phyloP scores from a whole-genome alignment of 192 early-diverging fungal species.

The Geosiphon pyriformis region DNA sequence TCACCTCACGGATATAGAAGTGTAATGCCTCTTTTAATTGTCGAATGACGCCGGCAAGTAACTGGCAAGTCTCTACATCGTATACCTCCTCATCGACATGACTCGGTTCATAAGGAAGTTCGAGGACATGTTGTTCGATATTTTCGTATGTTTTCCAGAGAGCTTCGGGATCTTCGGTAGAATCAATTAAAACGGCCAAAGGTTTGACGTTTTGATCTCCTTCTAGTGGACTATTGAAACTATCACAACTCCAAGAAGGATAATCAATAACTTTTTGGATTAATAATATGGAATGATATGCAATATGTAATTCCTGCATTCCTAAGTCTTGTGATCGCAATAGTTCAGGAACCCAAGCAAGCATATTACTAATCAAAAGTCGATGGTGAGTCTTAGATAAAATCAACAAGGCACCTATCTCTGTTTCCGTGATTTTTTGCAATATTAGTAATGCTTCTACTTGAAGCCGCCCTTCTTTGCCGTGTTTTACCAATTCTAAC shows the following conservation, averaged over 20 bases:
- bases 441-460: slow-evolving; percentile 5
- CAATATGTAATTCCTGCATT: slow-evolving; percentile 17
- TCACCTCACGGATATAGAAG: slow-evolving; percentile 1
- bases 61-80: slow-evolving; percentile 8
- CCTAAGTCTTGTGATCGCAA: slow-evolving; percentile 18
- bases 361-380: slow-evolving; percentile 10
- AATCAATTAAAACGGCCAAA: slow-evolving; percentile 14
- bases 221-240: not conserved
- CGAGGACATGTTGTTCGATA: slow-evolving; percentile 20
- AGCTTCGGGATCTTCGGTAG: slow-evolving; percentile 10
- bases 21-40: slow-evolving; percentile 10
- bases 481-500: slow-evolving; percentile 12
- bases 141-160: slow-evolving; percentile 14
- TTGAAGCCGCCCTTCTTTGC: slow-evolving; percentile 14
- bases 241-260: not conserved
- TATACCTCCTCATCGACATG: slow-evolving; percentile 9
- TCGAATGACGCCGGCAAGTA: not conserved
- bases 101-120: slow-evolving; percentile 16
- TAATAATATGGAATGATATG: slow-evolving; percentile 6
- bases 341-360: slow-evolving; percentile 13
- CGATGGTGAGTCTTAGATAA: slow-evolving; percentile 1
- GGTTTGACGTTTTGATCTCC: not conserved
- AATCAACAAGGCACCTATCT: slow-evolving; percentile 15
- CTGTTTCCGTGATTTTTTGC: slow-evolving; percentile 19
- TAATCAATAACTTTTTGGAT: slow-evolving; percentile 9